A percentile compares a stretch with the other conserved stretches of the same genome.
phyloP scores from a whole-genome alignment of 2,329 filamentous ascomycete genomes.

The Coniochaeta pulveracea region DNA sequence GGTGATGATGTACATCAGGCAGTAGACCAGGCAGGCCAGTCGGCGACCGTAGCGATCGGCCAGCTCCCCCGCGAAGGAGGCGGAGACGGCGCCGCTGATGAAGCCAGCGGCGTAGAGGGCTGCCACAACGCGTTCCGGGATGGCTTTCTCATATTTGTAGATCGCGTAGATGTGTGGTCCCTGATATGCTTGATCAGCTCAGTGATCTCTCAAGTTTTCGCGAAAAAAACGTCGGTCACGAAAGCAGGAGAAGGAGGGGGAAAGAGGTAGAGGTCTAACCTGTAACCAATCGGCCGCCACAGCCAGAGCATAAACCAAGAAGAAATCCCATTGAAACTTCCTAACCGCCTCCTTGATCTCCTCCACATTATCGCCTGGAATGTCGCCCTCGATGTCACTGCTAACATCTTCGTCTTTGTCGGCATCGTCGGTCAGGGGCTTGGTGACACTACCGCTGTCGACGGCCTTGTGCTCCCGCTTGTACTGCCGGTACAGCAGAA shows the following conservation, averaged over 20 bases:
- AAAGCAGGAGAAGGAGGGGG: not conserved
- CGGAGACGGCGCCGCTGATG: constrained; percentile 34
- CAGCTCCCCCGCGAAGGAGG: constrained; percentile 24
- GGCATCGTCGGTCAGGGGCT: constrained; percentile 1
- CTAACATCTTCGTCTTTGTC: constrained; percentile 6
- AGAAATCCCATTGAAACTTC: constrained; percentile 14
- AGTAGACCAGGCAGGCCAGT: constrained; percentile 40
- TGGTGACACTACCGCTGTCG: not conserved
- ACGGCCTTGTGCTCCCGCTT: constrained; percentile 7
- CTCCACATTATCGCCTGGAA: not conserved
- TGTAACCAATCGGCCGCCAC: constrained; percentile 23
- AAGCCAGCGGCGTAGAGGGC: constrained; percentile 34
- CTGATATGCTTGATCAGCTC: constrained; percentile 11
- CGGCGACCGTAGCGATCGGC: constrained; percentile 35
- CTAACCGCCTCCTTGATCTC: constrained; percentile 6
- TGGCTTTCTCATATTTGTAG: constrained; percentile 36
- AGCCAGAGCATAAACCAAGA: constrained; percentile 17
- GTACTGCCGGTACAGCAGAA: constrained; percentile 14
- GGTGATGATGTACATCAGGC: constrained; percentile 36
- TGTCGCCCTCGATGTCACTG: constrained; percentile 6
- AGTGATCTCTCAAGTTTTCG: not conserved
- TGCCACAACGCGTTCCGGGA: constrained; percentile 31
- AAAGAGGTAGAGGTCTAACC: constrained; percentile 9
- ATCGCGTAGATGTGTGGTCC: constrained; percentile 39
- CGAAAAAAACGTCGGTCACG: not conserved